Evolutionary conservation across 1,284 basidiomycete genomes (phyloP).

Genomic region (Ganoderma boninense): DNA sequence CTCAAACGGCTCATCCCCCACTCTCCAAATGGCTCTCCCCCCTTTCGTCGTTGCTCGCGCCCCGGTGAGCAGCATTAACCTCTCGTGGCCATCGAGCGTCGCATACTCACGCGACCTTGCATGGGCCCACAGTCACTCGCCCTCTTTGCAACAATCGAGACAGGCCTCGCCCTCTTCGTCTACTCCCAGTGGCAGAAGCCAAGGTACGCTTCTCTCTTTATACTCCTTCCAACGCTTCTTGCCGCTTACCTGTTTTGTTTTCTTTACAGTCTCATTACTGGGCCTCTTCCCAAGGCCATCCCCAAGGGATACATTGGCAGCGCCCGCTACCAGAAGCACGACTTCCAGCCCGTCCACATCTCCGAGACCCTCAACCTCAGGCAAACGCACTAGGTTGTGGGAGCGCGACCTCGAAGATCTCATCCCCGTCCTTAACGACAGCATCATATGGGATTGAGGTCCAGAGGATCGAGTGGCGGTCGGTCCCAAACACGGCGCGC

Average conservation of each 20-base stretch:
- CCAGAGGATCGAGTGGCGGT: neutral
- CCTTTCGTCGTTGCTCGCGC: conserved; percentile 33
- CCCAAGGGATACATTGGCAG: conserved; percentile 38
- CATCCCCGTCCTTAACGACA: conserved; percentile 30
- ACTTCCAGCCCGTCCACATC: conserved; percentile 27
- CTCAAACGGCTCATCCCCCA: conserved; percentile 21
- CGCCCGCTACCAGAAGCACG: conserved; percentile 32
- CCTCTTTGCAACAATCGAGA: conserved; percentile 38
- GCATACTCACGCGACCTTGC: neutral
- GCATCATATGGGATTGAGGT: conserved; percentile 31
- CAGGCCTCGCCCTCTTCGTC: conserved; percentile 35
- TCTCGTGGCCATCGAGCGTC: neutral
- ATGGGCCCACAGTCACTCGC: conserved; percentile 32
- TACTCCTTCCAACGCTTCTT: neutral
- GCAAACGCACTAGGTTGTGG: conserved; percentile 23
- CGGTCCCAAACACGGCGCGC: conserved; percentile 16
- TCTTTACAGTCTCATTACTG: conserved; percentile 29
- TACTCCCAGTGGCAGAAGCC: conserved; percentile 37
- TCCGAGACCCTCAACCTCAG: conserved; percentile 20
- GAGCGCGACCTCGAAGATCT: conserved; percentile 25
- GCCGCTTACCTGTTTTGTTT: neutral
- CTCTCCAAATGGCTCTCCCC: conserved; percentile 29
- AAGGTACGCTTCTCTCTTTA: conserved; percentile 28
- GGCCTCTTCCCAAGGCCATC: conserved; percentile 37
- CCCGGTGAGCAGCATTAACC: conserved; percentile 29